Evolutionary conservation across 2,329 filamentous ascomycete species (phyloP), one percentile per base, ranked within the genome.

Genomic region (Aspergillus ochraceoroseus): DNA sequence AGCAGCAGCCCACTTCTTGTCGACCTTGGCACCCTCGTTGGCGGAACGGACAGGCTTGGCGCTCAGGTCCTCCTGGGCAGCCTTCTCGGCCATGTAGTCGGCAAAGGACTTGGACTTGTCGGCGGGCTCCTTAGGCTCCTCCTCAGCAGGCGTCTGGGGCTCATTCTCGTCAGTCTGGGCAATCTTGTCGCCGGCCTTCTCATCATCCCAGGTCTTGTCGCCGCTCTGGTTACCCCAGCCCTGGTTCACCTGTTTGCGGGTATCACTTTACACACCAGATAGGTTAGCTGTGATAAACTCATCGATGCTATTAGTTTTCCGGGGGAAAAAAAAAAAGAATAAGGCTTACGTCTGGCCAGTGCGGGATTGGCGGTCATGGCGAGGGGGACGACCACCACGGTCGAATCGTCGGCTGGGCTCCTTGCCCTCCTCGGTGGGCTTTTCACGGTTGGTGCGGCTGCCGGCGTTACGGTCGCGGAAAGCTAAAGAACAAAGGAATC

Each of bases 1-100:
- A 65, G 87, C 88, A 59, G 77, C 75, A 60, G 85, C 85, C 86
- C 89, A 95, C 79, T 95, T 92, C 80, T 92, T 90, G 76, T 88
- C 82, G 59, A 73, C 65, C 75, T 87, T 87, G 74, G 75, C 78
- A 62, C 89, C 89, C 75, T 95, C 89, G 76, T 96, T 95, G 69
- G 90, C 74, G 75, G 88, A 82, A 73, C 92, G 90, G 63, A 87
- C 76, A 61, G 86, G 78, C 59, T 82, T 76, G 56, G 72, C 68
- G 56, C 77, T 78, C 51, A 75, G 68, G 56, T 74, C 76, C 53
- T 79, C 77, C 74, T 87, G 89, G 68, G 80, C 77, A 44, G 78
- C 78, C 63, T 75, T 75, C 66, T 85, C 80, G 63, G 82, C 85
- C 38, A 94, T 79, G 75, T 95, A 98, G 55, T 92, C 85, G 61